Conservation (phyloP, 768 basidiomycete genomes). For the Tulasnella sp. region DNA sequence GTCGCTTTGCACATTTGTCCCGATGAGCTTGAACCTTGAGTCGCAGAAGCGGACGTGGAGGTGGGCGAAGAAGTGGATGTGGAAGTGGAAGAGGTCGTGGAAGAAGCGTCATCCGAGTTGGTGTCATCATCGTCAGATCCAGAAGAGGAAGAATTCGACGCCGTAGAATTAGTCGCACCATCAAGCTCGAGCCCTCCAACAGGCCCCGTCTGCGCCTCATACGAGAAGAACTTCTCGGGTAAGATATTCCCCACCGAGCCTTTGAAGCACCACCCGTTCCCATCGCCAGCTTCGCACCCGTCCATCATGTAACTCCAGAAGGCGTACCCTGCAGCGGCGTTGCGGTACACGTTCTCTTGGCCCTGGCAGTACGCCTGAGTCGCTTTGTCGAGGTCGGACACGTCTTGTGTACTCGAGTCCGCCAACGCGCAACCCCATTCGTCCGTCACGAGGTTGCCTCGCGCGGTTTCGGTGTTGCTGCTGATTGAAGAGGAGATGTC, state of each 20-base stretch:
- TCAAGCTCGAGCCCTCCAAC: not conserved
- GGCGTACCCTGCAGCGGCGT: conserved; percentile 47
- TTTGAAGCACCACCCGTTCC: conserved; percentile 57
- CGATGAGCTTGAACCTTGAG: not conserved
- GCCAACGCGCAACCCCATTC: conserved; percentile 44
- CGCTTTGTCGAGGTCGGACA: conserved; percentile 35
- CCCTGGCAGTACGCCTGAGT: conserved; percentile 42
- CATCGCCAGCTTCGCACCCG: conserved; percentile 33
- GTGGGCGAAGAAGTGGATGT: not conserved
- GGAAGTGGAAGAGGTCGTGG: not conserved
- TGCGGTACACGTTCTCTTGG: conserved; percentile 48
- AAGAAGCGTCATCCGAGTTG: not conserved
- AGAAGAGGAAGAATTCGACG: conserved; percentile 18
- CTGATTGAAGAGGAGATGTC: conserved; percentile 21
- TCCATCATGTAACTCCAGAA: conserved; percentile 50
- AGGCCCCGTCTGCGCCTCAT: conserved; percentile 16
- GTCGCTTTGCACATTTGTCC: not conserved
- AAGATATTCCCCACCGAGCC: conserved; percentile 44
- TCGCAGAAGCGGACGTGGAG: not conserved
- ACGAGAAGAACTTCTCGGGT: conserved; percentile 47
- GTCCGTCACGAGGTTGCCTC: conserved; percentile 36
- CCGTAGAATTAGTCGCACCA: conserved; percentile 14
- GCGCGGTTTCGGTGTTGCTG: conserved; percentile 24
- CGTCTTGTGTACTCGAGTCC: conserved; percentile 35
- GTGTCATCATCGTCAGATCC: not conserved